Percentiles rank a stretch among this genome's conserved stretches.
Evolutionary conservation across 2,329 filamentous ascomycete species (phyloP).

Genomic region (Esteya vermicola): DNA sequence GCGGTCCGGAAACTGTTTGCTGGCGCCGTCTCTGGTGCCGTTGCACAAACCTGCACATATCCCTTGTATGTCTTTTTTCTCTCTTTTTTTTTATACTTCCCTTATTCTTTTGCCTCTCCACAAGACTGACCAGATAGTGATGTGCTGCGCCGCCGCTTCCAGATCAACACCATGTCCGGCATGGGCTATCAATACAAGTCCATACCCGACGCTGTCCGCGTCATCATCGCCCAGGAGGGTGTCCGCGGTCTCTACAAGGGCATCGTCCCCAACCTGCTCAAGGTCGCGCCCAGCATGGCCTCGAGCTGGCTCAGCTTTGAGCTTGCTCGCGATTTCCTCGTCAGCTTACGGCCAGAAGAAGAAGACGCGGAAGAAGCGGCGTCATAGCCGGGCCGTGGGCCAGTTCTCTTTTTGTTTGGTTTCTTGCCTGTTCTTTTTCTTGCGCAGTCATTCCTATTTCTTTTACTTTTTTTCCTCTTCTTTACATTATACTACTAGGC

Average conservation of each 20-base stretch:
- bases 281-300: slow-evolving; percentile 97
- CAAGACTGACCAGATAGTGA: slow-evolving; percentile 39
- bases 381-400: too few species aligned
- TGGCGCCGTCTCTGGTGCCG: slow-evolving; percentile 86
- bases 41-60: slow-evolving; percentile 96
- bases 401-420: too few species aligned
- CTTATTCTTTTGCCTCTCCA: not conserved
- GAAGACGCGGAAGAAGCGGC: slow-evolving; percentile 17
- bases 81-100: not conserved
- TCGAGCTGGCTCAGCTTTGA: slow-evolving; percentile 98
- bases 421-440: too few species aligned
- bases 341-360: slow-evolving; percentile 39
- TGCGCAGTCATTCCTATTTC: too few species aligned
- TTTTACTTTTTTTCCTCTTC: too few species aligned
- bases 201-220: slow-evolving; percentile 66
- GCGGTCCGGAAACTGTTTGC: slow-evolving; percentile 71
- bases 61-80: slow-evolving; percentile 62
- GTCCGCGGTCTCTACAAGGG: slow-evolving; percentile 84
- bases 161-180: slow-evolving; percentile 98
- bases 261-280: slow-evolving; percentile 85
- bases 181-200: slow-evolving; percentile 94
- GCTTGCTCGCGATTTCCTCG: slow-evolving; percentile 74
- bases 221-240: slow-evolving; percentile 76
- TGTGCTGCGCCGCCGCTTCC: slow-evolving; percentile 83
- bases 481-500: too few species aligned